Evolutionary conservation across 352 stramenopile species (phyloP).

Genomic region (Phytophthora foliorum): DNA sequence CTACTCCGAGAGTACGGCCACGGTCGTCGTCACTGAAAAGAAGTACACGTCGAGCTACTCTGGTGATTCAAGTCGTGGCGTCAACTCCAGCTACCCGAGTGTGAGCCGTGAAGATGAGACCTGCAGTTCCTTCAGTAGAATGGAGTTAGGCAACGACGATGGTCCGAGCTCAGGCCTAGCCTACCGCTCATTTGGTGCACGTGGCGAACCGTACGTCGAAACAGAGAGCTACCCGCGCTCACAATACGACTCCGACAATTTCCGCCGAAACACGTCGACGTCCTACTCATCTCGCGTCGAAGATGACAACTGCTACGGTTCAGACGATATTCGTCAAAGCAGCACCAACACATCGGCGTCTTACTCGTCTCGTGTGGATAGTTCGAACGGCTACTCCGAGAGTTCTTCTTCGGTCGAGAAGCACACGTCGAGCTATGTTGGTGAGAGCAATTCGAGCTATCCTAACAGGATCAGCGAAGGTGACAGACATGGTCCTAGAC

Average conservation of each 20-base stretch:
- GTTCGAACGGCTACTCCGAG: slow-evolving; percentile 3
- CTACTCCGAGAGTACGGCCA: neutral
- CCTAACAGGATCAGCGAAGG: slow-evolving; percentile 1
- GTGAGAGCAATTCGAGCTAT: slow-evolving; percentile 8
- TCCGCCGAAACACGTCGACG: neutral
- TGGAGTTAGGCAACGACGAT: neutral
- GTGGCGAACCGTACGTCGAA: neutral
- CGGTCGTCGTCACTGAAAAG: neutral
- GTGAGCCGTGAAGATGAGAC: neutral
- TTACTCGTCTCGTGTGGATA: slow-evolving; percentile 7
- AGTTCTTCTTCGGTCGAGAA: slow-evolving; percentile 1
- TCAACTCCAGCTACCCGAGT: slow-evolving; percentile 10
- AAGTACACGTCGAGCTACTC: neutral
- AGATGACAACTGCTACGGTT: slow-evolving; percentile 5
- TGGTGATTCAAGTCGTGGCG: slow-evolving; percentile 1
- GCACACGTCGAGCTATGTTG: slow-evolving; percentile 3
- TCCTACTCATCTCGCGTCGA: slow-evolving; percentile 6
- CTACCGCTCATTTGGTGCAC: neutral
- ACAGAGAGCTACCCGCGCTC: neutral
- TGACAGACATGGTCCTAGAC: neutral
- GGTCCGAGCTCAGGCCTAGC: neutral
- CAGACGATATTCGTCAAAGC: neutral
- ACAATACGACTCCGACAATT: neutral
- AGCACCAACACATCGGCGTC: slow-evolving; percentile 1
- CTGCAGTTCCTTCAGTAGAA: slow-evolving; percentile 3